These are phyloP conservation scores for Botryotinia calthae DNA, from an alignment of 2,329 filamentous ascomycete species.

Conservation along the genomic window DNA sequence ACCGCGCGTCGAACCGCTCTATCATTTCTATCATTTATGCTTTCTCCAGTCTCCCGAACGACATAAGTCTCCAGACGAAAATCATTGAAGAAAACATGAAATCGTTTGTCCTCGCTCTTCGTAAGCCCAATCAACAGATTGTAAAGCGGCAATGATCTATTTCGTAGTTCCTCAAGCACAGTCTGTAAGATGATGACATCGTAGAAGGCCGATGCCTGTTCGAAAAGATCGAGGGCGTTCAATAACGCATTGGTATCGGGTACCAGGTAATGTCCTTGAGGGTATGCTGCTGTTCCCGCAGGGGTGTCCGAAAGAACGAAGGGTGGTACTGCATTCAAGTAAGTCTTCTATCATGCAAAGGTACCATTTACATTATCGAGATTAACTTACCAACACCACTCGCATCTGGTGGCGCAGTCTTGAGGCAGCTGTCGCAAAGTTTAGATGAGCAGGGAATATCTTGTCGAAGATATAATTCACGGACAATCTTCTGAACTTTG, in stretches of 20 bases:
- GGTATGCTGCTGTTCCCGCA: slow-evolving; percentile 76
- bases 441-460: slow-evolving; percentile 97
- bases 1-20: slow-evolving; percentile 83
- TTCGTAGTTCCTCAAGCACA: slow-evolving; percentile 92
- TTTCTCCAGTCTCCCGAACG: slow-evolving; percentile 69
- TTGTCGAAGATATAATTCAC: slow-evolving; percentile 91
- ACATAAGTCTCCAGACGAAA: slow-evolving; percentile 92
- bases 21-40: slow-evolving; percentile 95
- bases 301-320: slow-evolving; percentile 89
- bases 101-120: slow-evolving; percentile 94
- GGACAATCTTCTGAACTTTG: slow-evolving; percentile 98
- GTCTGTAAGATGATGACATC: slow-evolving; percentile 97
- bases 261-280: slow-evolving; percentile 87
- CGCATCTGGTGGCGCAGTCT: slow-evolving; percentile 74
- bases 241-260: slow-evolving; percentile 96
- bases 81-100: slow-evolving; percentile 99
- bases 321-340: slow-evolving; percentile 57
- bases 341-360: background rate
- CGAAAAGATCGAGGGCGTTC: slow-evolving; percentile 95
- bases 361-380: background rate
- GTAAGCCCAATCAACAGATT: slow-evolving; percentile 88
- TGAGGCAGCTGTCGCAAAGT: slow-evolving; percentile 74
- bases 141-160: slow-evolving; percentile 89
- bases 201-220: slow-evolving; percentile 86
- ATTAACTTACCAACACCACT: slow-evolving; percentile 64